phyloP scores from a whole-genome alignment of 306 rosid species.

The Cucumis sativus region DNA sequence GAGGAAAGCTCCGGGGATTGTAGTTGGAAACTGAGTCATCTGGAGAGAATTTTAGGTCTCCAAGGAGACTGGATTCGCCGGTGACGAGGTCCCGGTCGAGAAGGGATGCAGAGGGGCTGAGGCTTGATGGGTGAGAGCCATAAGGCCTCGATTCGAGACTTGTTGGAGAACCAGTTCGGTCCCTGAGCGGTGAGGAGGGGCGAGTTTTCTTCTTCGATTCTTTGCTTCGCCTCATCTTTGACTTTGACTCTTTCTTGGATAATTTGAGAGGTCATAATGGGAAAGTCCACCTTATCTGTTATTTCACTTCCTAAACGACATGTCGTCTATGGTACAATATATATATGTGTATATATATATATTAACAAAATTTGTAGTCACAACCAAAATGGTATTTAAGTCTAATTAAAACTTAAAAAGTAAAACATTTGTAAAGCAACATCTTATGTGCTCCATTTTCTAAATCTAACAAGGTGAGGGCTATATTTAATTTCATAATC shows the following conservation, averaged over 20 bases:
- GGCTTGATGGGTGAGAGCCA: conserved; percentile 15
- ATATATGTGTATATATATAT: no score
- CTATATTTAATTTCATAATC: no score
- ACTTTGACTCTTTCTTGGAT: not conserved
- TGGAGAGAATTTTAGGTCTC: conserved; percentile 17
- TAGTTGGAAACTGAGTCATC: conserved; percentile 20
- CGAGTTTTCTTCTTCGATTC: conserved; percentile 35
- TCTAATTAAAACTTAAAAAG: no score
- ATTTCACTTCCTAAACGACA: not conserved
- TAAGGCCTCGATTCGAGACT: conserved; percentile 12
- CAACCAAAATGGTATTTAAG: no score
- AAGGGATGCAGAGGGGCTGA: conserved; percentile 22
- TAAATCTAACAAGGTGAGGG: no score
- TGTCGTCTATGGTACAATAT: not conserved
- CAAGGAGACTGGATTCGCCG: conserved; percentile 16
- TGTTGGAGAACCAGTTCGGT: conserved; percentile 24
- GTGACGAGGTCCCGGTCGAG: conserved; percentile 18
- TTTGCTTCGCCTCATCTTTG: conserved; percentile 33
- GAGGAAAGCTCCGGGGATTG: conserved; percentile 63
- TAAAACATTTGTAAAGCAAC: no score
- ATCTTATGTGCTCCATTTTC: no score
- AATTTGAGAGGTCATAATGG: not conserved
- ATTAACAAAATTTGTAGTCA: no score
- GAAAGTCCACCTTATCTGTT: no score
- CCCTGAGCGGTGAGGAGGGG: conserved; percentile 45